Evolutionary conservation across 306 rosid species (phyloP).

Genomic region (Ziziphus jujuba): DNA sequence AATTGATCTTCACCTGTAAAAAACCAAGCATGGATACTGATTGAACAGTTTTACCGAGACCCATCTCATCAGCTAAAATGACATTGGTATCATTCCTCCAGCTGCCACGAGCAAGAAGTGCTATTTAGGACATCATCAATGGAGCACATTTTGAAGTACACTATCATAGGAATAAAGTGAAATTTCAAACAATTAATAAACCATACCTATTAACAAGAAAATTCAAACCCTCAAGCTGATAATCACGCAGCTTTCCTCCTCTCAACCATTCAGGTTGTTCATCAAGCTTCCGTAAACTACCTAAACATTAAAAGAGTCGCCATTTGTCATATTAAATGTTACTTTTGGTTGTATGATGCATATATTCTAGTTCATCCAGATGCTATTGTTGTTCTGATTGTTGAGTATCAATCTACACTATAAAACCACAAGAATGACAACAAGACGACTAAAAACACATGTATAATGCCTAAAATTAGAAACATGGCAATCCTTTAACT

Average conservation of each 20-base stretch:
- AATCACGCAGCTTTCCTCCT: slow-evolving; percentile 99
- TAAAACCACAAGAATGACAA: no score
- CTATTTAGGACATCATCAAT: slow-evolving; percentile 33
- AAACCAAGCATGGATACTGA: slow-evolving; percentile 99
- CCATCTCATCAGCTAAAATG: slow-evolving; percentile 99
- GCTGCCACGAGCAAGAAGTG: slow-evolving; percentile 48
- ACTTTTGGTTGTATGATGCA: no score
- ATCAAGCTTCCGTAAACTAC: slow-evolving; percentile 93
- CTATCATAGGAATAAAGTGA: background rate
- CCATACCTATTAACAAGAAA: slow-evolving; percentile 96
- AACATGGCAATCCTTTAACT: no score
- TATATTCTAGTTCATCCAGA: no score
- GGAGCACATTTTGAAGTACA: slow-evolving; percentile 7
- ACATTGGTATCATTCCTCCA: slow-evolving; percentile 99
- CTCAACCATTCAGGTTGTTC: slow-evolving; percentile 98
- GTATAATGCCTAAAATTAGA: no score
- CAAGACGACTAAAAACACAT: no score
- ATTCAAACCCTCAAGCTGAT: slow-evolving; percentile 99
- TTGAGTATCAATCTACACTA: no score
- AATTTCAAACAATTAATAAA: slow-evolving; percentile 9
- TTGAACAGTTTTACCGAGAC: slow-evolving; percentile 99
- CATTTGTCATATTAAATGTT: no score
- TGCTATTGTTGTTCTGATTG: no score
- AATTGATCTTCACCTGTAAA: slow-evolving; percentile 64
- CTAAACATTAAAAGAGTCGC: slow-evolving; percentile 44